Conservation (phyloP, 345 rosid genomes). For the Salix arbutifolia region DNA sequence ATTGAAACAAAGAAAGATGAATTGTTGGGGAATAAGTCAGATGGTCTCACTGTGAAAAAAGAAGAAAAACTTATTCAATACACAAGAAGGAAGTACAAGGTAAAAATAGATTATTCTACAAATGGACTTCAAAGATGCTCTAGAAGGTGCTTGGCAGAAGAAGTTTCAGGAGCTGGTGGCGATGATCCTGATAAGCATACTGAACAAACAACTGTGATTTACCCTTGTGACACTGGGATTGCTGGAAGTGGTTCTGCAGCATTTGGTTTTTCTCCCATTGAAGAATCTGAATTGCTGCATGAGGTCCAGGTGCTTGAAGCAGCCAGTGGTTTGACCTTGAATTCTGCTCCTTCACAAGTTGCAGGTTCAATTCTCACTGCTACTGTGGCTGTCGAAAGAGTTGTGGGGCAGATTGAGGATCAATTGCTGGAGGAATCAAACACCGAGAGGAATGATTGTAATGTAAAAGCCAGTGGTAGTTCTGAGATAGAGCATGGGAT, state of each 20-base stretch:
- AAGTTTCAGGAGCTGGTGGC: slow-evolving; percentile 22
- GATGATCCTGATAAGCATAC: slow-evolving; percentile 14
- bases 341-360: slow-evolving; percentile 26
- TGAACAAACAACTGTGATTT: slow-evolving; percentile 10
- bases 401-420: slow-evolving; percentile 21
- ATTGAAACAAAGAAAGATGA: slow-evolving; percentile 33
- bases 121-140: slow-evolving; percentile 15
- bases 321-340: slow-evolving; percentile 17
- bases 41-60: slow-evolving; percentile 26
- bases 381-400: slow-evolving; percentile 15
- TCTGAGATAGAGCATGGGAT: slow-evolving; percentile 21
- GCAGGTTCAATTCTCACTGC: slow-evolving; percentile 24
- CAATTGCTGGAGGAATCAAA: slow-evolving; percentile 18
- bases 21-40: slow-evolving; percentile 24
- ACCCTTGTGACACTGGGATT: slow-evolving; percentile 8
- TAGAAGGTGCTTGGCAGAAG: slow-evolving; percentile 17
- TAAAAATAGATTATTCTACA: slow-evolving; percentile 38
- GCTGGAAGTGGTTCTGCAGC: slow-evolving; percentile 9
- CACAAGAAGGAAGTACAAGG: slow-evolving; percentile 64
- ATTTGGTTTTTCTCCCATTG: slow-evolving; percentile 11
- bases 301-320: slow-evolving; percentile 37
- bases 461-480: slow-evolving; percentile 4
- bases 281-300: slow-evolving; percentile 20
- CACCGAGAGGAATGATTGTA: background rate
- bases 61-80: slow-evolving; percentile 66